Base-by-base conservation (phyloP, 306 rosid species). In the Cicer pinnatifidum region DNA sequence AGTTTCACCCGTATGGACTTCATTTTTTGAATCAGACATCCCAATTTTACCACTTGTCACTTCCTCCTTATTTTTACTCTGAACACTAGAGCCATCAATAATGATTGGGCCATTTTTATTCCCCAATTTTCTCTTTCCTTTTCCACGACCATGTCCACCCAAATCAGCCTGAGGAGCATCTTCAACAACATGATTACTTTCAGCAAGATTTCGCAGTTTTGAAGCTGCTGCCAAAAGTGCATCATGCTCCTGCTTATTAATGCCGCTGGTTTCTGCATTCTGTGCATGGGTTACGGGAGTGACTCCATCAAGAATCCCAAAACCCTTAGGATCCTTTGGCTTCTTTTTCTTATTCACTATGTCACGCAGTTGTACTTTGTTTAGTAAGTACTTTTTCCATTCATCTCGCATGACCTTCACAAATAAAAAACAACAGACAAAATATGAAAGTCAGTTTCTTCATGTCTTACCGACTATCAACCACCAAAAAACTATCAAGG, bases 281-380 rank as follows among this genome's bases (percentile, higher is more conserved):
- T 87, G 84, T n/a, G 57, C 89, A 35, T 87, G 86, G 58, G 89
- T 41, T 71, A 88, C 71, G 12, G 92, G 92, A 70, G 91, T 84
- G 75, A 89, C 91, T 63, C 98, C 98, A 82, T 94, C 87, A 72
- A 94, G 98, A 84, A 94, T 79, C 78, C 98, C 98, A 88, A 91
- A 94, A 80, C 97, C 98, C 84, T 94, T 91, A 71, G 94, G 90
- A 71, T 88, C 85, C 83, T 87, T 91, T 13, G 88, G 85, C 84
- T 94, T 94, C 84, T 91, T 94, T 81, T 89, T 94, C 79, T 80
- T 86, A 10, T 79, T 82, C 66, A 84, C 83, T 50, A 89, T 69
- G 46, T 89, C 96, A 72, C 92, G 91, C 67, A 94, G 82, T 82
- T 91, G 89, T 65, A 89, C 90, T 86, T 94, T 94, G 82, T 87